Evolutionary conservation across 208 protist genomes (phyloP).

Genomic region (Acanthamoeba sp.): DNA sequence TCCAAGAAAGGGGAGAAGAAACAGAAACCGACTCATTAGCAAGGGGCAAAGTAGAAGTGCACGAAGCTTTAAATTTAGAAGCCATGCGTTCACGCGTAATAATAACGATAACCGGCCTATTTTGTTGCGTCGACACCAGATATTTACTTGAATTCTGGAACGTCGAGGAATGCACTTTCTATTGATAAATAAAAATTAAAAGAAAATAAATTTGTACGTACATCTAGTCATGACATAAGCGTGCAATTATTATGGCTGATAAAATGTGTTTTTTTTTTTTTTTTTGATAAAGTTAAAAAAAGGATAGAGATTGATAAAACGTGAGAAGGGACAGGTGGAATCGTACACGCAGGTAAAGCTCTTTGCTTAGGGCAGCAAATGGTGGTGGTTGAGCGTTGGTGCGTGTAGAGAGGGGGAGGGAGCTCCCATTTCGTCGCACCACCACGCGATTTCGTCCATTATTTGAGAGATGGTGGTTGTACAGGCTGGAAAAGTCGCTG

Average conservation of each 20-base stretch:
- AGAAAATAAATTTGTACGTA: too few species aligned
- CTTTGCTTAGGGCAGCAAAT: not conserved
- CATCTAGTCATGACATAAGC: not conserved
- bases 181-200: too few species aligned
- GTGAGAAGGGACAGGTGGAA: not conserved
- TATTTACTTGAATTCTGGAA: not conserved
- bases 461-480: not conserved
- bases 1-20: not conserved
- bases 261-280: not conserved
- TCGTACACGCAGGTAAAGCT: conserved; percentile 2
- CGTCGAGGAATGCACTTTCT: not conserved
- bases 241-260: not conserved
- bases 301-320: not conserved
- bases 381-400: conserved; percentile 1
- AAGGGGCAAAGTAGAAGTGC: too few species aligned
- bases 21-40: too few species aligned
- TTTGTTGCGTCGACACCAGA: too few species aligned
- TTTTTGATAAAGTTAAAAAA: not conserved
- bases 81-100: too few species aligned
- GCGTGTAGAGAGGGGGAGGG: not conserved
- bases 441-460: not conserved
- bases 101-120: too few species aligned
- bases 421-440: not conserved
- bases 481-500: not conserved
- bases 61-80: too few species aligned